phyloP scores from a whole-genome alignment of 805 yeast species.

The Vanderwaltozyma yarrowii region DNA sequence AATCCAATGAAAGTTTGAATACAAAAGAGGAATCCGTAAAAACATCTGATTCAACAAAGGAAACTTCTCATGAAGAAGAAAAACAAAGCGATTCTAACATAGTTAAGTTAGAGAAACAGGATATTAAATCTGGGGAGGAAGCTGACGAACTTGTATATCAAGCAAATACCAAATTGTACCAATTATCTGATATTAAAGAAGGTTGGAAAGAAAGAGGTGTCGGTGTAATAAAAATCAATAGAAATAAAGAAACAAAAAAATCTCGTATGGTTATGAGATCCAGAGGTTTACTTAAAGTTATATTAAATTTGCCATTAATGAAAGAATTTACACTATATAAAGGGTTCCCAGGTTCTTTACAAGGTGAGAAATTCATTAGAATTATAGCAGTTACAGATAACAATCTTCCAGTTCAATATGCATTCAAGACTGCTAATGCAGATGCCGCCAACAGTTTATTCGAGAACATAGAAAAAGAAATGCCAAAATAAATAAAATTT shows the following conservation, averaged over 20 bases:
- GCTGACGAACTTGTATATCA: conserved; percentile 59
- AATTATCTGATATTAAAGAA: conserved; percentile 48
- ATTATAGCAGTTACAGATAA: conserved; percentile 55
- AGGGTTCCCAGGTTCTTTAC: conserved; percentile 81
- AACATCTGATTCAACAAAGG: conserved; percentile 10
- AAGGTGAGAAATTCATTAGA: conserved; percentile 76
- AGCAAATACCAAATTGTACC: conserved; percentile 71
- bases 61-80: conserved; percentile 17
- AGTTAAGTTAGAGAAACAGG: conserved; percentile 48
- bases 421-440: conserved; percentile 59
- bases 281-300: conserved; percentile 72
- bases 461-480: conserved; percentile 26
- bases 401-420: conserved; percentile 69
- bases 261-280: conserved; percentile 85
- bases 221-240: conserved; percentile 77
- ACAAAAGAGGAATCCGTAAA: conserved; percentile 7
- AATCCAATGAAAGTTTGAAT: conserved; percentile 5
- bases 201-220: conserved; percentile 97
- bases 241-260: conserved; percentile 29
- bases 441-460: conserved; percentile 50
- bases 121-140: conserved; percentile 82
- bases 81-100: conserved; percentile 16
- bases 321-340: conserved; percentile 51
- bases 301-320: conserved; percentile 63
- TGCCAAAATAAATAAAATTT: conserved; percentile 1